phyloP scores from a whole-genome alignment of 768 basidiomycete species.

The Naganishia friedmannii region DNA sequence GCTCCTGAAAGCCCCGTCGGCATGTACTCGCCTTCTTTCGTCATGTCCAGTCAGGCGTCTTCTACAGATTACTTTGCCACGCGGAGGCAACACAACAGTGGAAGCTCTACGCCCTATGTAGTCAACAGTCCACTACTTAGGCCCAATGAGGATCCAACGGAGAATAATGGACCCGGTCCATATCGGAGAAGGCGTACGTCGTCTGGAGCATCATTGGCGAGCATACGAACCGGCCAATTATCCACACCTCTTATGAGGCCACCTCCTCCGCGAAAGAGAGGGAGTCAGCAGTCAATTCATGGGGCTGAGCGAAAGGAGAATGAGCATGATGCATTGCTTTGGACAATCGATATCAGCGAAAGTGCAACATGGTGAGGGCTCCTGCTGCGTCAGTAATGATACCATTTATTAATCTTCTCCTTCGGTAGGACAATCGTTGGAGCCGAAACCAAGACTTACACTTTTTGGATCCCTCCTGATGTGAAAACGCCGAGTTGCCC shows the following conservation, averaged over 20 bases:
- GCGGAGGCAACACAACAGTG: conserved; percentile 10
- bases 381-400: background rate
- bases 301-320: conserved; percentile 1
- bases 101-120: conserved; percentile 10
- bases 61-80: conserved; percentile 43
- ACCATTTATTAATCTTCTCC: background rate
- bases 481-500: conserved; percentile 33
- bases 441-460: conserved; percentile 41
- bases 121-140: conserved; percentile 2
- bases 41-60: conserved; percentile 26
- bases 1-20: conserved; percentile 37
- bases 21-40: conserved; percentile 25
- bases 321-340: conserved; percentile 1
- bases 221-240: background rate
- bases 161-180: conserved; percentile 24
- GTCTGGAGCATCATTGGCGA: conserved; percentile 1
- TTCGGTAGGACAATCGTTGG: conserved; percentile 45
- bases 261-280: conserved; percentile 13
- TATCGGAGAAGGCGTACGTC: conserved; percentile 16
- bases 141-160: background rate
- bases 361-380: conserved; percentile 29
- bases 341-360: conserved; percentile 27
- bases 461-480: conserved; percentile 43
- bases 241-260: conserved; percentile 11
- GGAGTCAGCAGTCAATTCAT: conserved; percentile 21